phyloP scores from a whole-genome alignment of 306 rosid species.

The Dryas alaskensis region DNA sequence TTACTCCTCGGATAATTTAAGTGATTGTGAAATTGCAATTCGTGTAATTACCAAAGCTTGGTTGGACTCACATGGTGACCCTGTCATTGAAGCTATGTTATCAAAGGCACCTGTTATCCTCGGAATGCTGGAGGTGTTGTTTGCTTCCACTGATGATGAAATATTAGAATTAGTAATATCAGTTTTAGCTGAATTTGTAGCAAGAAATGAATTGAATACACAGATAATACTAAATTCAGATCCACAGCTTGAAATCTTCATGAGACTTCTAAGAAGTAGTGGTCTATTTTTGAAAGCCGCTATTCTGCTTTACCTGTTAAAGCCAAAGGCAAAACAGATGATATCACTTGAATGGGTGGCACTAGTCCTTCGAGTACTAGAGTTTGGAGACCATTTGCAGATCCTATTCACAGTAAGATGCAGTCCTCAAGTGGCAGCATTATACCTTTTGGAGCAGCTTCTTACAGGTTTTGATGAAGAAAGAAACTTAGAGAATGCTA shows the following conservation, averaged over 20 bases:
- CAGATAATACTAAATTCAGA: constrained; percentile 61
- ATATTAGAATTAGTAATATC: constrained; percentile 67
- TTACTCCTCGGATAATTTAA: constrained; percentile 53
- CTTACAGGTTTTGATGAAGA: constrained; percentile 83
- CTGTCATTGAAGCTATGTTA: constrained; percentile 52
- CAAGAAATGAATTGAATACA: constrained; percentile 34
- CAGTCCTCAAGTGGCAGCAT: constrained; percentile 68
- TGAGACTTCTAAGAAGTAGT: constrained; percentile 61
- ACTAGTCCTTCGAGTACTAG: constrained; percentile 67
- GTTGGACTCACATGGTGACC: constrained; percentile 61
- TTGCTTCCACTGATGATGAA: constrained; percentile 67
- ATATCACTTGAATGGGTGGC: constrained; percentile 78
- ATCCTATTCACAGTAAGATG: constrained; percentile 70
- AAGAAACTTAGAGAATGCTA: constrained; percentile 74
- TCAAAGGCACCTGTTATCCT: constrained; percentile 51
- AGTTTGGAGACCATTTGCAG: constrained; percentile 74
- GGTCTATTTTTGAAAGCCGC: constrained; percentile 79
- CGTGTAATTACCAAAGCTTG: constrained; percentile 61
- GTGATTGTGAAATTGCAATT: constrained; percentile 63
- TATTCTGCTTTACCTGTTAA: constrained; percentile 58
- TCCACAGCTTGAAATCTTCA: constrained; percentile 70
- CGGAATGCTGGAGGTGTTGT: constrained; percentile 73
- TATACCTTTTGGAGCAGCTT: constrained; percentile 74
- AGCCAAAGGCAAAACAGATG: constrained; percentile 83
- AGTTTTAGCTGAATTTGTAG: constrained; percentile 57